Evolutionary conservation across 2,329 filamentous ascomycete genomes (phyloP), one percentile per base, ranked within the genome.

Genomic region (Aspergillus novofumigatus): DNA sequence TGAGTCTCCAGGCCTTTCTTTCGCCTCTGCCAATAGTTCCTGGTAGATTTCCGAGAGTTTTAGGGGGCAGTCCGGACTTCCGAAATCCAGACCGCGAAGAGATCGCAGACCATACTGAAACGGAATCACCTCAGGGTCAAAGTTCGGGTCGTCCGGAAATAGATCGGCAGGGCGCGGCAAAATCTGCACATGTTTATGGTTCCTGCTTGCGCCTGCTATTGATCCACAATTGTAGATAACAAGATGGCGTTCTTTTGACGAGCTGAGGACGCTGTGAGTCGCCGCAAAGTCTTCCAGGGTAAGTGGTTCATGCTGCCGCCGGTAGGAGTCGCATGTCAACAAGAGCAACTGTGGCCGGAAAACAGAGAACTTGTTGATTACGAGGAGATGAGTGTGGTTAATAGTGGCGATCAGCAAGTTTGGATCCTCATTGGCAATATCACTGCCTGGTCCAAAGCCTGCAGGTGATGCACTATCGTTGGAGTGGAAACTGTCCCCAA

Each of bases 101-200:
- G 44, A 49, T 7, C 56, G 55, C 32, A 64, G 5, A 21, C 61
- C 62, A 50, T 62, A 51, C 14, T 44, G 14, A 51, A 58, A 62
- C 7, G 58, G 50, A 11, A 59, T 55, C 20, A 23, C 11, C 14
- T 44, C 41, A 17, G 9, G n/a, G 1, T 56, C 50, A 6, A 45
- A 23, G 7, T n/a, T 35, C 6, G 29, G n/a, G 10, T 56, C 50
- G 44, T 62, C 62, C 2, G 60, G 58, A 47, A 64, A 64, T 44
- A 59, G 25, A 17, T 10, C n/a, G n/a, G 25, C 55, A 53, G 17
- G 63, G 49, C 11, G 59, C 52, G 42, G 58, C 55, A 55, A 49
- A 48, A 62, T 53, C 50, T 82, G 80, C 58, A 82, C 58, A 66
- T 81, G 80, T 65, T 82, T 82, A 59, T 82, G 80, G 51, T 76